Evolutionary conservation across 2,329 filamentous ascomycete species (phyloP).

Genomic region (Fusarium solani-melongenae): DNA sequence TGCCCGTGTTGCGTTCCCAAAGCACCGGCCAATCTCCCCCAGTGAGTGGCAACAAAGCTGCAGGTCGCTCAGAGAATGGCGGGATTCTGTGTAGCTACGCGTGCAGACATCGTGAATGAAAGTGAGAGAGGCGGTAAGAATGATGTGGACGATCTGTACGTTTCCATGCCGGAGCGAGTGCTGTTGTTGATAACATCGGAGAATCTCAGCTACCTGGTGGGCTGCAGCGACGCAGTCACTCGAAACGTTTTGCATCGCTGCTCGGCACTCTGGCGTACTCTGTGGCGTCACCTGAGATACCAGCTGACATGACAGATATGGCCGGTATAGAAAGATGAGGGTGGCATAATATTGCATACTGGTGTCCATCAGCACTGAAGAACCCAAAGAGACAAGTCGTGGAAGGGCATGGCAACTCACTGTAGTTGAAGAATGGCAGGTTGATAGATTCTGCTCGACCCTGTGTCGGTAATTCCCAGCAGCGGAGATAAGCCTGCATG

Average conservation of each 20-base stretch:
- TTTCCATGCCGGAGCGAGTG: slow-evolving; percentile 30
- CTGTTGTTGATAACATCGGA: slow-evolving; percentile 27
- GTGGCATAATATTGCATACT: slow-evolving; percentile 38
- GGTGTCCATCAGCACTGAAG: neutral
- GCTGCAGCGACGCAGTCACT: slow-evolving; percentile 31
- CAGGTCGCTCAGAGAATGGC: slow-evolving; percentile 17
- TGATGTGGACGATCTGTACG: slow-evolving; percentile 37
- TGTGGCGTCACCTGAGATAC: slow-evolving; percentile 15
- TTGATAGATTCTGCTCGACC: neutral
- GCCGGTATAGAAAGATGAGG: slow-evolving; percentile 30
- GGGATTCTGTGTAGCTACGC: slow-evolving; percentile 1
- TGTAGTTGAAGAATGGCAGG: slow-evolving; percentile 34
- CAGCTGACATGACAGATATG: slow-evolving; percentile 17
- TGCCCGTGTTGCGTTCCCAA: slow-evolving; percentile 27
- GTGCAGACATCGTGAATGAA: slow-evolving; percentile 35
- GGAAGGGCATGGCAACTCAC: slow-evolving; percentile 2
- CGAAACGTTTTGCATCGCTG: neutral
- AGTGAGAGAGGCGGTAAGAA: slow-evolving; percentile 32
- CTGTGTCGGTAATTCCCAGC: neutral
- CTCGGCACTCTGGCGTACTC: neutral
- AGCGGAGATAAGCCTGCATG: neutral
- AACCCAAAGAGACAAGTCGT: too few species aligned
- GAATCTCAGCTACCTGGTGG: slow-evolving; percentile 22
- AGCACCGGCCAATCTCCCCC: slow-evolving; percentile 29
- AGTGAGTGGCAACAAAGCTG: slow-evolving; percentile 36